Conservation (phyloP, 257 asterid genomes). For the Solanum dulcamara region DNA sequence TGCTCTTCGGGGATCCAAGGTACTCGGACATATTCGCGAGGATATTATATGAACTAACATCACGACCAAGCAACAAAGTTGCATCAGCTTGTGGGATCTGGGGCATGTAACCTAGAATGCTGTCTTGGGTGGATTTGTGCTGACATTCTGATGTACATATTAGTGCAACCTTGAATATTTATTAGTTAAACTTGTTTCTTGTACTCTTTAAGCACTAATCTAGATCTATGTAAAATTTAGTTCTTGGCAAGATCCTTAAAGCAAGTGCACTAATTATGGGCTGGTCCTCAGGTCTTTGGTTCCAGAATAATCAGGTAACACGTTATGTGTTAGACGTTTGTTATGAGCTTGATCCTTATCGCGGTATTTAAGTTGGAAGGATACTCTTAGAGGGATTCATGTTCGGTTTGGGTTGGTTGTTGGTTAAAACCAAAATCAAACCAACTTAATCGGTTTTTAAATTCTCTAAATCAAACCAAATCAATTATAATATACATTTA, state of each 20-base stretch:
- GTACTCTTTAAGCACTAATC: not conserved
- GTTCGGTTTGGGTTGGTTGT: too few relatives aligned
- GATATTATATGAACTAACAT: slow-evolving; percentile 70
- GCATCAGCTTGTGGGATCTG: slow-evolving; percentile 86
- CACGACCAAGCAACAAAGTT: slow-evolving; percentile 66
- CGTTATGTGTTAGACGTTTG: not conserved
- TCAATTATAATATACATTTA: too few relatives aligned
- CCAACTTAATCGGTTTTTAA: too few relatives aligned
- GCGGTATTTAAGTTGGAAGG: not conserved
- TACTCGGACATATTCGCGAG: slow-evolving; percentile 80
- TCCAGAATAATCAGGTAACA: not conserved
- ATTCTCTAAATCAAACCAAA: too few relatives aligned
- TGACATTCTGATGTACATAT: not conserved
- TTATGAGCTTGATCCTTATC: not conserved
- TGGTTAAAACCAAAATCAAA: too few relatives aligned
- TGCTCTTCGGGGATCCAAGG: slow-evolving; percentile 71
- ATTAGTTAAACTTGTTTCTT: not conserved
- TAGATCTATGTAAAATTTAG: not conserved
- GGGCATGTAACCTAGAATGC: slow-evolving; percentile 53
- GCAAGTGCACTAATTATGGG: not conserved
- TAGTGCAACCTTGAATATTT: not conserved
- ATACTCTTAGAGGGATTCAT: too few relatives aligned
- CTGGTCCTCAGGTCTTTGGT: not conserved
- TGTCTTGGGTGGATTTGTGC: not conserved
- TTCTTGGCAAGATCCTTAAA: not conserved